These are phyloP conservation scores for Apium graveolens DNA, from an alignment of 129 eudicot species.

Conservation along the genomic window DNA sequence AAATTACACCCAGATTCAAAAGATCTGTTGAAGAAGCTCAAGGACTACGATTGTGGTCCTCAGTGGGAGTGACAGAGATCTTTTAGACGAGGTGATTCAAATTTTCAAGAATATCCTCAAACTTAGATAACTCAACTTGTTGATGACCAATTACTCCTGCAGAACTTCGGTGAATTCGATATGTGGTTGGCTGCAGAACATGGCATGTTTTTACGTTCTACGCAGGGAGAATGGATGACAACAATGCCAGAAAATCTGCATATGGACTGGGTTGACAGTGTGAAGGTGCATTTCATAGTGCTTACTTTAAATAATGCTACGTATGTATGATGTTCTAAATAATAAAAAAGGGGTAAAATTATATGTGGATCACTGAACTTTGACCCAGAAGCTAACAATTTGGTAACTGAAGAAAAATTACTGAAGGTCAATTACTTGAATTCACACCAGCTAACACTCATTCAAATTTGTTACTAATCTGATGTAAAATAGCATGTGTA, in stretches of 20 bases:
- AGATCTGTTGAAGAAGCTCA: constrained; percentile 43
- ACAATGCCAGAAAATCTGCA: constrained; percentile 68
- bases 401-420: background rate
- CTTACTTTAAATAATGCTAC: background rate
- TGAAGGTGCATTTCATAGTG: constrained; percentile 36
- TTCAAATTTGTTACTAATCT: background rate
- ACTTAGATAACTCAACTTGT: no score
- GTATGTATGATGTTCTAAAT: background rate
- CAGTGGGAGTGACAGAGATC: constrained; percentile 86
- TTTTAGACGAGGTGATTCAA: no score
- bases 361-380: background rate
- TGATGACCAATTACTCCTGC: no score
- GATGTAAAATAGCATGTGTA: background rate
- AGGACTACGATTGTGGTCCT: constrained; percentile 35
- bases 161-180: constrained; percentile 69
- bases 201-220: constrained; percentile 69
- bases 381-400: background rate
- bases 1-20: constrained; percentile 66
- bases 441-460: background rate
- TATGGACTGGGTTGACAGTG: constrained; percentile 83
- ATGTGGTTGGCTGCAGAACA: constrained; percentile 96
- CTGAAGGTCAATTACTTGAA: background rate
- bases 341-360: background rate
- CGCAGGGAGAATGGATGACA: constrained; percentile 69
- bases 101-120: no score